Evolutionary conservation across 2,329 filamentous ascomycete genomes (phyloP), one percentile per base, ranked within the genome.

Genomic region (Talaromyces sp.): DNA sequence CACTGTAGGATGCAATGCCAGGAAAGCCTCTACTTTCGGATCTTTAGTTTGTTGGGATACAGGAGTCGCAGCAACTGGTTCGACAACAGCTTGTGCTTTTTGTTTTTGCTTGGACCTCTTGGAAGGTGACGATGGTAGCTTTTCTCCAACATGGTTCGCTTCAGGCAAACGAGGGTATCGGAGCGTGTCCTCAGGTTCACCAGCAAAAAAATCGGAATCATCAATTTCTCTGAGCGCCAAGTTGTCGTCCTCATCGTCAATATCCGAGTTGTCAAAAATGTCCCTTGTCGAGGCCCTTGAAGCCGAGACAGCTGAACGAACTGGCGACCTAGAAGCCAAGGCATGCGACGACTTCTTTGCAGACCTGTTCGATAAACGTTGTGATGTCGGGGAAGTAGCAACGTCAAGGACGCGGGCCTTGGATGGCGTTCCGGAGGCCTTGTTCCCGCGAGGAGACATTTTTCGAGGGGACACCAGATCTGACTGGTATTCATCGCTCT

Each of bases 401-500:
- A 51, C 42, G 42, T 57, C 61, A 1, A 39, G 22, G n/a, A 22
- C 32, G 15, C 52, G 30, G 10, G 54, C 53, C 17, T 63, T 61
- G 17, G 33, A 47, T 19, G 67, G 67, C n/a, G 66, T 70, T 44
- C 28, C 49, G 2, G 59, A 57, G 15, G 19, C 13, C 9, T 67
- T 68, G 11, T 67, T 68, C 13, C 65, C 60, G 60, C 68, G 71
- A 3, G 66, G 64, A 15, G 63, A 53, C 62, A 68, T 63, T 32
- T 71, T 72, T n/a, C 65, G 69, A 2, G 75, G 71, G 2, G 73
- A 74, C 6, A 69, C 62, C 25, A 76, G 67, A 61, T 78, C 75
- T 6, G 71, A 73, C 42, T 72, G 69, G 60, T 78, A 78, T 62
- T 81, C 80, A 25, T 80, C 75, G 63, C 79, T 82, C 66, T 81